These are phyloP conservation scores for Myotisia sp. DNA, from an alignment of 2,329 filamentous ascomycete species.

Conservation along the genomic window DNA sequence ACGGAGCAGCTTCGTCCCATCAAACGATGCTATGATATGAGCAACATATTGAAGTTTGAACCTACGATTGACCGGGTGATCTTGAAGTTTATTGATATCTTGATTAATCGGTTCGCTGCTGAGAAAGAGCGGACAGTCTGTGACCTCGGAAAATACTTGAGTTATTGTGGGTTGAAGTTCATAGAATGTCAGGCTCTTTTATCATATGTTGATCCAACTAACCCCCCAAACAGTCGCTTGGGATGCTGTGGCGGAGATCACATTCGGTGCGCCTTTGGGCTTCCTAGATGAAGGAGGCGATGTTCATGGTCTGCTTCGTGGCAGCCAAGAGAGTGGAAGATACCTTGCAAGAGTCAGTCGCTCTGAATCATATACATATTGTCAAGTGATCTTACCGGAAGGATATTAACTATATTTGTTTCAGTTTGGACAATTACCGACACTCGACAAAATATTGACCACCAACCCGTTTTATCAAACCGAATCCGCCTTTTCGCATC, in stretches of 20 bases:
- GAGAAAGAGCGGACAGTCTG: constrained; percentile 3
- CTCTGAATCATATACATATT: not conserved
- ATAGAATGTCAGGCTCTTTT: too few relatives aligned
- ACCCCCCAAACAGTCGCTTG: constrained; percentile 14
- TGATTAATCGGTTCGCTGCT: constrained; percentile 1
- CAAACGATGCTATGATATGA: not conserved
- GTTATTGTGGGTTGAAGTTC: not conserved
- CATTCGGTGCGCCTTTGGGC: constrained; percentile 19
- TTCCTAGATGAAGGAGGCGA: constrained; percentile 11
- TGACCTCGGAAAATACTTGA: constrained; percentile 11
- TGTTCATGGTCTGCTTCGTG: not conserved
- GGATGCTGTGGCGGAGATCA: constrained; percentile 17
- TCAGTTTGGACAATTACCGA: constrained; percentile 59
- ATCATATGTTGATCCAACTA: not conserved
- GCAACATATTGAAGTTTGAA: constrained; percentile 1
- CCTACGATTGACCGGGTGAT: constrained; percentile 1
- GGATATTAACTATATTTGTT: not conserved
- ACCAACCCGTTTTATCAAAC: constrained; percentile 57
- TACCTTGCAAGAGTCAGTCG: too few relatives aligned
- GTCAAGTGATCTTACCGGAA: not conserved
- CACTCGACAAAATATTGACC: constrained; percentile 52
- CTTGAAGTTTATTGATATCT: not conserved
- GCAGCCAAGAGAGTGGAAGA: not conserved
- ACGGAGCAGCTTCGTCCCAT: too few relatives aligned
- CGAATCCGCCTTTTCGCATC: not conserved